Evolutionary conservation across 2,329 filamentous ascomycete species (phyloP), one percentile per base, ranked within the genome.

Genomic region (Tolypocladium cylindrosporum): DNA sequence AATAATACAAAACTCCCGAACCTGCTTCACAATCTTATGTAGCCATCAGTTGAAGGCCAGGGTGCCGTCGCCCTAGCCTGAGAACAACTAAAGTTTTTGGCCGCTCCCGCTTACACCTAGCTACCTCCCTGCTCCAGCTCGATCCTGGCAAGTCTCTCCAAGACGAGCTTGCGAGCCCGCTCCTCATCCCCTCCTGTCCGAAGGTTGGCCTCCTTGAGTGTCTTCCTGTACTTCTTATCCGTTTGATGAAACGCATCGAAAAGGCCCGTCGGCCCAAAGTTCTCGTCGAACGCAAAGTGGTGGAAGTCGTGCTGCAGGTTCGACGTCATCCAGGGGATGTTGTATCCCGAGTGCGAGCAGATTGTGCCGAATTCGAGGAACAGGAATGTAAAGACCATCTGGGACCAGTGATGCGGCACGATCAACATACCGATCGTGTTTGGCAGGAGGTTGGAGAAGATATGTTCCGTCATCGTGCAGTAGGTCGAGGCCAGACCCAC

Each of bases 401-500:
- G 61, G 2, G 60, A 59, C 61, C 60, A 61, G 54, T 63, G 61
- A 43, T 63, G 61, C 2, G 58, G 57, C 2, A 63, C 57, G 4
- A 61, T 13, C 4, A 60, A 1, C 3, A 54, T 52, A 19, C 58
- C 61, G n/a, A 81, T 63, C 1, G 70, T 70, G 14, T 80, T 73
- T 1, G 79, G 79, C 40, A 81, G 61, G 7, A 74, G 70, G 61
- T 81, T 80, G 13, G 78, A 75, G 19, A 79, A 60, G 3, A 81
- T 60, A 62, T 81, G 77, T 65, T 82, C 79, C 40, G 77, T 61
- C 1, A 78, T 76, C 61, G 80, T 79, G 1, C 77, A 77, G 60
- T 79, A 82, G 59, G 81, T 76, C 1, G 79, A 74, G 0, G 79
- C 74, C 3, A 82, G 67, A 0, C 77, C 75, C 4, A 82, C 74